Evolutionary conservation across 2,329 filamentous ascomycete species (phyloP).

Genomic region (Trichocomaceae sp.): DNA sequence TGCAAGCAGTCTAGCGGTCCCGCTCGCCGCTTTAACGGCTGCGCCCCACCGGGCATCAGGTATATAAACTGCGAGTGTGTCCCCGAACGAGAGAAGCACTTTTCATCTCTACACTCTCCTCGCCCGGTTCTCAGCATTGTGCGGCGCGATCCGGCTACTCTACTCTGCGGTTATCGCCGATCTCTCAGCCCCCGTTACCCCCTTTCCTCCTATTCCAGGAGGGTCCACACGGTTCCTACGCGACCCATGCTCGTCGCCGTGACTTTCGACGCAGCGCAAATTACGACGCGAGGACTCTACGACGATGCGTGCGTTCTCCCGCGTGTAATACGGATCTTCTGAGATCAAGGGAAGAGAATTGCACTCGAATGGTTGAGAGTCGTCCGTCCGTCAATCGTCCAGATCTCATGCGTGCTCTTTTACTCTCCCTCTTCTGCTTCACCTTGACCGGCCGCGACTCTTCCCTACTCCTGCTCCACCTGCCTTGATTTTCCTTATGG

Average conservation of each 20-base stretch:
- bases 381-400: not conserved
- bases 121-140: not conserved
- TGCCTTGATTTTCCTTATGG: not conserved
- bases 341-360: not conserved
- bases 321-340: not conserved
- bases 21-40: not conserved
- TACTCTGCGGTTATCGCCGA: not conserved
- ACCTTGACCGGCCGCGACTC: not conserved
- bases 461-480: not conserved
- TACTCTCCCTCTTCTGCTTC: not conserved
- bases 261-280: not conserved
- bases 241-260: not conserved
- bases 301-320: not conserved
- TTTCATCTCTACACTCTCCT: not conserved
- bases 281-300: not conserved
- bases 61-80: constrained; percentile 4
- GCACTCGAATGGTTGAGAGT: not conserved
- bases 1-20: not conserved
- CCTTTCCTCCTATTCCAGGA: not conserved
- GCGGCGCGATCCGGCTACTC: too few relatives aligned
- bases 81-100: not conserved
- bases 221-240: not conserved
- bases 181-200: not conserved
- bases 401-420: not conserved
- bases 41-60: not conserved